Evolutionary conservation across 176 grass and related monocot species (phyloP).

Genomic region (Paspalum notatum): DNA sequence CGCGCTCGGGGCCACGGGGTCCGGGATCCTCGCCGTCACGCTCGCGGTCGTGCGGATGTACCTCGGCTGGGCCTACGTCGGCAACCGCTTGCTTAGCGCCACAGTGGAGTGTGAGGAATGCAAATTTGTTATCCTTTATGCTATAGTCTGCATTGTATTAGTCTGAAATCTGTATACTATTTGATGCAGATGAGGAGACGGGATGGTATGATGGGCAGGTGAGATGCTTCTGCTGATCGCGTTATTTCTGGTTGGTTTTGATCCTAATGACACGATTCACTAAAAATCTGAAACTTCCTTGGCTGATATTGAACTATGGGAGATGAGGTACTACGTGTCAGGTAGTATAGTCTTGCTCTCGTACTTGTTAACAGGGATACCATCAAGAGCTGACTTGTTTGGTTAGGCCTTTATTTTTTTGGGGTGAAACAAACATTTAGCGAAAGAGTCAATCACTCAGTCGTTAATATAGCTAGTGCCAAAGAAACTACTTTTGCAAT

Average conservation of each 20-base stretch:
- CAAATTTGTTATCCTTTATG: not conserved
- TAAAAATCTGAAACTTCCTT: not conserved
- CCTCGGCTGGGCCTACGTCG: slow-evolving; percentile 94
- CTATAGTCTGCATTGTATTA: not conserved
- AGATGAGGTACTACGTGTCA: not conserved
- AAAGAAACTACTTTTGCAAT: not conserved
- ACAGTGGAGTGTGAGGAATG: slow-evolving; percentile 87
- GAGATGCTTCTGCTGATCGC: slow-evolving; percentile 36
- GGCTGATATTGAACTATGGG: not conserved
- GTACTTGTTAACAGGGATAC: not conserved
- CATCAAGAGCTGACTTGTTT: not conserved
- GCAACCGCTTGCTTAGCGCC: slow-evolving; percentile 91
- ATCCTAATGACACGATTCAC: not conserved
- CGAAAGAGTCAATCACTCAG: not conserved
- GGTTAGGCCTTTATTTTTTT: not conserved
- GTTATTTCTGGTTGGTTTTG: slow-evolving; percentile 11
- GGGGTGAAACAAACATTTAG: not conserved
- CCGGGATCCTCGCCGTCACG: slow-evolving; percentile 80
- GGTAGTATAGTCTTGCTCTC: not conserved
- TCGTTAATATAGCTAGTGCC: not conserved
- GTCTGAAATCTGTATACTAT: slow-evolving; percentile 2
- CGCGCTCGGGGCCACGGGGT: slow-evolving; percentile 63
- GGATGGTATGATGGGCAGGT: slow-evolving; percentile 99
- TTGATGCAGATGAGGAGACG: slow-evolving; percentile 85
- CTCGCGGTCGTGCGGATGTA: slow-evolving; percentile 92